Evolutionary conservation across 2,329 filamentous ascomycete genomes (phyloP).

Genomic region (Beauveria brongniartii): DNA sequence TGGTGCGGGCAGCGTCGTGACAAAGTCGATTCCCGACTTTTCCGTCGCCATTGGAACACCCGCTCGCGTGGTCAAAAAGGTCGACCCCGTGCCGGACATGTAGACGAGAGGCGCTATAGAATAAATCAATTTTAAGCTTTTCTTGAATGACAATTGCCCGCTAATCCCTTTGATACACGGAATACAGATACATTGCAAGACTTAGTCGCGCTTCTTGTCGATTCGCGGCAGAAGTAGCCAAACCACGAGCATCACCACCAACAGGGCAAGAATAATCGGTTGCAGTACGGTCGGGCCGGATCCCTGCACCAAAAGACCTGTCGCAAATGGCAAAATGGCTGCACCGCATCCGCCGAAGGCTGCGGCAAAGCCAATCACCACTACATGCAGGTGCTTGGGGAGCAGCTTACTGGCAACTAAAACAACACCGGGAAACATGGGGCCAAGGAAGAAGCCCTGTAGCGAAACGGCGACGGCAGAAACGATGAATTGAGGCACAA

Average conservation of each 20-base stretch:
- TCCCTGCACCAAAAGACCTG: constrained; percentile 55
- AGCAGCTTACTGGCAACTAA: constrained; percentile 62
- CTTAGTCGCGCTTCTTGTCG: constrained; percentile 30
- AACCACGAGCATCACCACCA: constrained; percentile 34
- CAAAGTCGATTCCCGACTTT: constrained; percentile 39
- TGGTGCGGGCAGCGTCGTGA: constrained; percentile 42
- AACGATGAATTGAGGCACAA: constrained; percentile 69
- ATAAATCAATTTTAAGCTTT: neutral
- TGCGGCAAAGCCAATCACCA: constrained; percentile 67
- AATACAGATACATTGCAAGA: neutral
- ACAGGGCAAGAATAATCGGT: constrained; percentile 44
- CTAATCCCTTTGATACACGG: neutral
- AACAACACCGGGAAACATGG: constrained; percentile 66
- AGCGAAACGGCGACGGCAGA: constrained; percentile 64
- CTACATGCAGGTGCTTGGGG: constrained; percentile 66
- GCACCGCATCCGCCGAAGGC: constrained; percentile 69
- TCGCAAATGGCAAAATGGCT: constrained; percentile 56
- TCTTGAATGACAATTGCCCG: neutral
- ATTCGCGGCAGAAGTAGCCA: constrained; percentile 40
- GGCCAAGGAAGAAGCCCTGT: constrained; percentile 73
- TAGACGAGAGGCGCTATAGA: constrained; percentile 5
- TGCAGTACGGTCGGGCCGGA: constrained; percentile 49
- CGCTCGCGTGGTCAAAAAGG: constrained; percentile 39
- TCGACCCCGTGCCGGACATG: constrained; percentile 29
- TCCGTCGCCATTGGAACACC: constrained; percentile 41